Conservation (phyloP, 2,329 filamentous ascomycete genomes). For the Pyrenochaeta sp. region DNA sequence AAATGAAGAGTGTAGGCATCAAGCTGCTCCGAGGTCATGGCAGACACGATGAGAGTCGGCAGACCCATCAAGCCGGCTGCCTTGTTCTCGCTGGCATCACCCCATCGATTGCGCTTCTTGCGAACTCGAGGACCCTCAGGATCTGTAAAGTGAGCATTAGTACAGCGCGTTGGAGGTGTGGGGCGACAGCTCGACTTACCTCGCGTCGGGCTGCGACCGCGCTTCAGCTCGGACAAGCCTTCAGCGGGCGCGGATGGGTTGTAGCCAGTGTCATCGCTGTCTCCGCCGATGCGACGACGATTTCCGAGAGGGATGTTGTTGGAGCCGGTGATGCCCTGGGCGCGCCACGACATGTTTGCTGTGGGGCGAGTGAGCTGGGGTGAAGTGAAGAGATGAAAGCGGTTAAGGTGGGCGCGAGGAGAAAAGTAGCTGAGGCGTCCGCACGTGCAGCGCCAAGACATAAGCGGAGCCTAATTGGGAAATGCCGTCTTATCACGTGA, state of each 20-base stretch:
- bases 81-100: conserved; percentile 97
- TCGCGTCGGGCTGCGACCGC: conserved; percentile 89
- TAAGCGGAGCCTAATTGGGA: conserved; percentile 11
- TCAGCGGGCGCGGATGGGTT: conserved; percentile 55
- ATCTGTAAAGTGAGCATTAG: conserved; percentile 32
- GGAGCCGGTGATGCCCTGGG: conserved; percentile 89
- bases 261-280: conserved; percentile 54
- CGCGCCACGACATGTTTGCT: conserved; percentile 68
- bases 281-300: conserved; percentile 78
- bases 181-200: conserved; percentile 59
- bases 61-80: conserved; percentile 97
- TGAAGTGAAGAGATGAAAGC: conserved; percentile 18
- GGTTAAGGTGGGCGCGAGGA: conserved; percentile 13
- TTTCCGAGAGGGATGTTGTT: conserved; percentile 97
- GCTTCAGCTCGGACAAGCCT: conserved; percentile 68
- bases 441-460: conserved; percentile 9
- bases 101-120: conserved; percentile 99
- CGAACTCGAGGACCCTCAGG: conserved; percentile 83
- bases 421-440: neutral
- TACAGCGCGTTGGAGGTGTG: neutral
- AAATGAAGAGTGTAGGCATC: conserved; percentile 96
- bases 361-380: conserved; percentile 11
- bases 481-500: neutral
- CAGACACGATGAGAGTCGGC: conserved; percentile 92
- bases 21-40: conserved; percentile 98